Conservation (phyloP, 2,329 filamentous ascomycete genomes). For the Nothomitra cinnamomea region DNA sequence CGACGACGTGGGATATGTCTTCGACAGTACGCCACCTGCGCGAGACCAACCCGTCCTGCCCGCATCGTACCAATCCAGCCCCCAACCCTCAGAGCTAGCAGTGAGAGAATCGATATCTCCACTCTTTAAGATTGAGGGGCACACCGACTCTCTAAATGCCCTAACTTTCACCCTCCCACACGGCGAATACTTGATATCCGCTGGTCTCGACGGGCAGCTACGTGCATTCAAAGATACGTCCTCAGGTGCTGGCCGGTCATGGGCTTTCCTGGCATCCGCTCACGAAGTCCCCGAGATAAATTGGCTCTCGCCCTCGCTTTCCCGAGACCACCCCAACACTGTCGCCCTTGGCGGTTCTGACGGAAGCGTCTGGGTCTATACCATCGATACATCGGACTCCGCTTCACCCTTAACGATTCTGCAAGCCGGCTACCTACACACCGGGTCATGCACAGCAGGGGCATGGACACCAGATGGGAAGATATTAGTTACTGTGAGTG, state of each 20-base stretch:
- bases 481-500: conserved; percentile 72
- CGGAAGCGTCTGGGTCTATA: conserved; percentile 91
- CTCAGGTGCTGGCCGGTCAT: conserved; percentile 32
- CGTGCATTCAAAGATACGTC: conserved; percentile 45
- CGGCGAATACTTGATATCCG: conserved; percentile 74
- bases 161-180: conserved; percentile 67
- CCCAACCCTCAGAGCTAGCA: conserved; percentile 27
- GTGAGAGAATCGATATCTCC: conserved; percentile 42
- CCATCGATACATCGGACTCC: conserved; percentile 50
- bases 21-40: conserved; percentile 50
- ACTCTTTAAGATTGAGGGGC: conserved; percentile 66
- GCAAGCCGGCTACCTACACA: conserved; percentile 86
- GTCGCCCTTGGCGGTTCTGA: conserved; percentile 78
- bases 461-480: conserved; percentile 79
- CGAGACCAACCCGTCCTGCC: conserved; percentile 50
- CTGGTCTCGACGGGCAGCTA: conserved; percentile 71
- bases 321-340: conserved; percentile 54
- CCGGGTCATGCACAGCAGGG: conserved; percentile 70
- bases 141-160: conserved; percentile 80
- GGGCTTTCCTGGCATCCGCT: conserved; percentile 55
- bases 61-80: conserved; percentile 53
- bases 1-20: conserved; percentile 72
- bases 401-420: conserved; percentile 57
- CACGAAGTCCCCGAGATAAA: conserved; percentile 92
- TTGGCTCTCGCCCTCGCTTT: conserved; percentile 67